phyloP scores from a whole-genome alignment of 345 rosid genomes.

The Moringa oleifera region DNA sequence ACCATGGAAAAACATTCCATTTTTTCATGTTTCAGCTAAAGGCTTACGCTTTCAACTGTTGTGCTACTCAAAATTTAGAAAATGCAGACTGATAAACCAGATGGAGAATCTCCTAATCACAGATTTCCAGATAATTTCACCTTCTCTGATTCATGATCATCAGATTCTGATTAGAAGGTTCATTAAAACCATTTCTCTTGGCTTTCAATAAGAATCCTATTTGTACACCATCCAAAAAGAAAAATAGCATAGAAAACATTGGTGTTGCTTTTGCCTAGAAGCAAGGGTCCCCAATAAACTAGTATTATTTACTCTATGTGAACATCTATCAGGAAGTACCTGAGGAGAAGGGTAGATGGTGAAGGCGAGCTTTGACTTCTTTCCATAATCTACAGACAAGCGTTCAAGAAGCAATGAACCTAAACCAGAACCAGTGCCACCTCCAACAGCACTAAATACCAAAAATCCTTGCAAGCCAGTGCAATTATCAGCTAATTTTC shows the following conservation, averaged over 20 bases:
- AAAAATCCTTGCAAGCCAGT: conserved; percentile 87
- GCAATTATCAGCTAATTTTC: conserved; percentile 81
- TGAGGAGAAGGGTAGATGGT: conserved; percentile 80
- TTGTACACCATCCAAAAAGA: background rate
- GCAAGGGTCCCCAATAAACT: background rate
- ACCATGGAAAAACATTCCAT: no score
- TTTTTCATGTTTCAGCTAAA: no score
- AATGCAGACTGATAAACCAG: background rate
- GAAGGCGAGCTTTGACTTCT: conserved; percentile 85
- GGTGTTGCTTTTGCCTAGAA: background rate
- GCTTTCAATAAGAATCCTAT: background rate
- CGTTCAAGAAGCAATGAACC: conserved; percentile 79
- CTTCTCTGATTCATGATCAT: background rate
- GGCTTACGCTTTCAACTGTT: background rate
- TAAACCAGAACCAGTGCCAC: conserved; percentile 85
- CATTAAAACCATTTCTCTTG: background rate
- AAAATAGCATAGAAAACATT: no score
- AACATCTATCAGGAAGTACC: conserved; percentile 27
- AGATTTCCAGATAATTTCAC: background rate
- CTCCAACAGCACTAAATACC: conserved; percentile 72
- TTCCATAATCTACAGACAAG: conserved; percentile 82
- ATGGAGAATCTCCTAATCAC: background rate
- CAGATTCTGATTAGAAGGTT: background rate
- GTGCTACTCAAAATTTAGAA: background rate
- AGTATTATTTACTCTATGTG: background rate